Base-by-base conservation (phyloP, 306 rosid species). In the Lathyrus tuberosus region DNA sequence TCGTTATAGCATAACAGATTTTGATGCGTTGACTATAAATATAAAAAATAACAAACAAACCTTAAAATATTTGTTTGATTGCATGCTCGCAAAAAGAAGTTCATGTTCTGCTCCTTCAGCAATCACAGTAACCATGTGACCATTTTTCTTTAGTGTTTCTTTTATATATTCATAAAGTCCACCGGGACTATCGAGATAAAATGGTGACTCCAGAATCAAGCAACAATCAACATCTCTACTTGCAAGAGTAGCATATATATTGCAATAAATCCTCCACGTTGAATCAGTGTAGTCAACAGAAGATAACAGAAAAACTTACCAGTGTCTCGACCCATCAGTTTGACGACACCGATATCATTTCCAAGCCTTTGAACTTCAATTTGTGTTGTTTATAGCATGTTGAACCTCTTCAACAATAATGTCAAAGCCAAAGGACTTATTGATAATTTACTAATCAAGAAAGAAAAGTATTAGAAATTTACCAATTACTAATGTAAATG, bases 91-190 rank as follows among this genome's bases (percentile, higher is more conserved):
- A 15, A 94, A 84, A 24, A 88, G 77, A 66, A 90, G 88, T 12
- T 88, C 96, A 80, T 90, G 97, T n/a, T 92, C 98, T 1, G 98
- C 98, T 33, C 98, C 98, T 90, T 94, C 98, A 43, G 98, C 98
- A 31, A 90, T 83, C 72, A 94, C 98, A 28, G 90, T 83, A 65
- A 94, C 98, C 95, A 94, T 83, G 89, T 94, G 98, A 9, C 95
- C 98, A 5, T 80, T 85, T 79, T 94, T 97, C 75, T 67, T 85
- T 24, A 90, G 97, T 30, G 87, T 76, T 79, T 73, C 84, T 73
- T 85, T 89, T 65, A 90, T 78, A 69, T 78, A 88, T 63, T 94
- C 96, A 16, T 60, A 84, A 61, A 94, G 98, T 62, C 98, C 98
- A 43, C 98, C 98, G 5, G 80, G 83, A 61, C 98, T 95, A 76